A percentile compares a stretch with the other conserved stretches of the same genome.
Evolutionary conservation across 768 basidiomycete genomes (phyloP).

Genomic region (Leccinum pellstonianum): DNA sequence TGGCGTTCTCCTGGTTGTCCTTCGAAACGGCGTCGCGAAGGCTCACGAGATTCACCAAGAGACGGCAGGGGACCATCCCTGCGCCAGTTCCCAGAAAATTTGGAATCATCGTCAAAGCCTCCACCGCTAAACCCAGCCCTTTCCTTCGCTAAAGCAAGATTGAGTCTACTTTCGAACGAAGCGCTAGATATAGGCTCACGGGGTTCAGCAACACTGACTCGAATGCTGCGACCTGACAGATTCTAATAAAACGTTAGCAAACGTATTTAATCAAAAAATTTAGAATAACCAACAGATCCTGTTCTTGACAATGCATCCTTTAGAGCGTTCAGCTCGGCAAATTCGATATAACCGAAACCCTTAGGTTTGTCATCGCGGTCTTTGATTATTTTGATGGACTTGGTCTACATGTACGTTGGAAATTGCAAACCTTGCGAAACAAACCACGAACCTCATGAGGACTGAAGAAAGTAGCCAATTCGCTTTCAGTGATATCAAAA

Average conservation of each 20-base stretch:
- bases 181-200: constrained; percentile 56
- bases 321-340: constrained; percentile 79
- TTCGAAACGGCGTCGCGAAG: constrained; percentile 68
- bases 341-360: constrained; percentile 98
- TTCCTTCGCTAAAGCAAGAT: constrained; percentile 64
- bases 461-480: constrained; percentile 79
- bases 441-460: constrained; percentile 50
- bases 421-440: background rate
- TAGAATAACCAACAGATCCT: constrained; percentile 54
- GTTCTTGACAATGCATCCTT: constrained; percentile 78
- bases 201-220: constrained; percentile 94
- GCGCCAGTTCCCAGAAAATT: constrained; percentile 84
- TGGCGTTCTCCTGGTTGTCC: constrained; percentile 44
- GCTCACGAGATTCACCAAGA: constrained; percentile 55
- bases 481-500: constrained; percentile 85
- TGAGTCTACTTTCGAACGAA: constrained; percentile 10
- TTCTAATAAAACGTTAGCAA: constrained; percentile 38
- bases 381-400: constrained; percentile 88
- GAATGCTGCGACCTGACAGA: constrained; percentile 75
- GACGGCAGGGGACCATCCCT: constrained; percentile 85
- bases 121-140: constrained; percentile 54
- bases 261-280: background rate
- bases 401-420: constrained; percentile 46
- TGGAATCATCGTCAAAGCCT: constrained; percentile 64
- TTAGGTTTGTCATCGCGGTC: constrained; percentile 94